Base-by-base conservation (phyloP, 441 rosid species). In the Biscutella laevigata region DNA sequence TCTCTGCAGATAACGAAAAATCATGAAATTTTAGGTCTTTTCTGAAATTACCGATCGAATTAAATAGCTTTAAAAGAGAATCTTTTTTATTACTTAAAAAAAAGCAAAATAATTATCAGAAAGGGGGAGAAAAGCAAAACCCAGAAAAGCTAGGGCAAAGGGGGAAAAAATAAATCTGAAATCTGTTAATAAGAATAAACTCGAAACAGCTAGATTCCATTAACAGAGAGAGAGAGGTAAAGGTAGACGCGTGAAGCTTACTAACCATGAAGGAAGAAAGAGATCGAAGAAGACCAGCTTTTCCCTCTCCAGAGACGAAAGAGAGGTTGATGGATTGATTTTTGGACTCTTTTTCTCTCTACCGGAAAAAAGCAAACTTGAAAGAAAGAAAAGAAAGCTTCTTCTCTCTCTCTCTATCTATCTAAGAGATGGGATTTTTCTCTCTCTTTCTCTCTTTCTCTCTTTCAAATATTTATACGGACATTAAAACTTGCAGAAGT, bases 401-500 rank as follows among this genome's bases (percentile, higher is more conserved):
- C 49, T 59, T 47, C 26, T 48, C n/a, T 20, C 22, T 42, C 14
- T 46, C 36, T 57, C 38, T 64, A 44, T 48, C 40, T 59, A 33
- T 57, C 53, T 64, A 57, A 42, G 35, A 16, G 25, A 53, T 12
- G 12, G 50, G 62, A 30, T 61, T 58, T 60, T 59, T 55, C n/a
- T n/a, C n/a, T n/a, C n/a, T n/a, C n/a, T n/a, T n/a, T n/a, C n/a
- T n/a, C n/a, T n/a, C n/a, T n/a, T n/a, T 71, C 68, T 69, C 68
- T 69, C 72, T 49, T 59, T 36, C 12, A 37, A 22, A 16, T 51
- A 44, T 38, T 35, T 62, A 60, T 56, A 62, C 53, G 68, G 53
- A 55, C 65, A 67, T 65, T 52, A 71, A 77, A 71, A 55, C 80
- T 83, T 61, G 80, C 79, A 65, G 85, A 63, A 74, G 72, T 78